Conservation (phyloP, 208 protist genomes). For the Trypanosoma caninum region DNA sequence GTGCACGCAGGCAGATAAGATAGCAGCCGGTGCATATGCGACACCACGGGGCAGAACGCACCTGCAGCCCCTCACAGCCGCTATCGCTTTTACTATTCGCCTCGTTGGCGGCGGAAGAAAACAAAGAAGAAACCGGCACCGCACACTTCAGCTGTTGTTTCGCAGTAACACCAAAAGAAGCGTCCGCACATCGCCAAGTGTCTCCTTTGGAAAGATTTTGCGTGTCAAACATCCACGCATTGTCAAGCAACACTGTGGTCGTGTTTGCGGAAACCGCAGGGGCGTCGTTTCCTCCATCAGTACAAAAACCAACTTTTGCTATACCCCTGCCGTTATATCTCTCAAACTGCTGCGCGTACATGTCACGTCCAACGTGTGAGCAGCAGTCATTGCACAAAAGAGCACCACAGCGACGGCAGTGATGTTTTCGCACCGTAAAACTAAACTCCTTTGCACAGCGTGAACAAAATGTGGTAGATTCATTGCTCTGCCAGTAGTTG, state of each 20-base stretch:
- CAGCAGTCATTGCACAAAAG: constrained; percentile 62
- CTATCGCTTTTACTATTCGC: neutral
- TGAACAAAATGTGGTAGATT: constrained; percentile 35
- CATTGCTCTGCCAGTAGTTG: constrained; percentile 51
- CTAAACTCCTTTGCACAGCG: constrained; percentile 48
- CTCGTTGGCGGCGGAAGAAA: neutral
- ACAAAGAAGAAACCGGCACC: neutral
- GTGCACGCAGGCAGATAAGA: constrained; percentile 49
- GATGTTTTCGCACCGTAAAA: constrained; percentile 40
- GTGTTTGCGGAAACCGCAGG: neutral
- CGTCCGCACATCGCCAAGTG: too few species aligned
- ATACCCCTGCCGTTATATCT: too few species aligned
- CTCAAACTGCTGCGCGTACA: constrained; percentile 19
- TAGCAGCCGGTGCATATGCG: constrained; percentile 60
- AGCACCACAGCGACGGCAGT: constrained; percentile 73
- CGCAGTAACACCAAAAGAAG: too few species aligned
- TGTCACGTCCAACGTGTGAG: constrained; percentile 43
- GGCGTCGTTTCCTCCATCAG: neutral
- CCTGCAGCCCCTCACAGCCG: constrained; percentile 17
- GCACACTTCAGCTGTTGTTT: too few species aligned
- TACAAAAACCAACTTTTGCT: neutral
- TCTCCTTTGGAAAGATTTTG: too few species aligned
- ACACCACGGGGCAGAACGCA: constrained; percentile 21
- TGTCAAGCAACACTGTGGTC: neutral
- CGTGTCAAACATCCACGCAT: neutral